These are phyloP conservation scores for Dionaea muscipula DNA, from an alignment of 179 eudicot species.

Conservation along the genomic window DNA sequence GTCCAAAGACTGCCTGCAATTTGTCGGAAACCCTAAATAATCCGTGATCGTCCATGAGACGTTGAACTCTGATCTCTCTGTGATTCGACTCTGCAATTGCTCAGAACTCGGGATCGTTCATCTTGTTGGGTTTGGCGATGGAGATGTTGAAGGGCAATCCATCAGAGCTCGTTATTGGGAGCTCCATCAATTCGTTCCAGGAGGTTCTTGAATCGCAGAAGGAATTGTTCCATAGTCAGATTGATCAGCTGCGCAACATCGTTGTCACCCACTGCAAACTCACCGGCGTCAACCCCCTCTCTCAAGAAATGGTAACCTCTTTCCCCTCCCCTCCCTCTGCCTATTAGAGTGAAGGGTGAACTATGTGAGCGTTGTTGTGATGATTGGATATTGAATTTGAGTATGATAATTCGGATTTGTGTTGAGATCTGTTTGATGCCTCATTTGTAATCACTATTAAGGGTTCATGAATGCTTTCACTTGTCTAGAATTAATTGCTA, in stretches of 20 bases:
- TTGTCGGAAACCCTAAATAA: too few relatives aligned
- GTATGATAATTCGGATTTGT: too few relatives aligned
- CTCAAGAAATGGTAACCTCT: constrained; percentile 76
- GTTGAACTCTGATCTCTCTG: too few relatives aligned
- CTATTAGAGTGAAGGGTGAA: not conserved
- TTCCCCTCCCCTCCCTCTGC: constrained; percentile 4
- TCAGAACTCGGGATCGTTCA: too few relatives aligned
- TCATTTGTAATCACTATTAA: too few relatives aligned
- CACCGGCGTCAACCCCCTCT: constrained; percentile 86
- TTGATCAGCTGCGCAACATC: constrained; percentile 51
- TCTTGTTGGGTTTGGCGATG: too few relatives aligned
- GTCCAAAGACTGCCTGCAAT: too few relatives aligned
- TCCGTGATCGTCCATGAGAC: too few relatives aligned
- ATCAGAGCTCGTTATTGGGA: constrained; percentile 28
- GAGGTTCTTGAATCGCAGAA: constrained; percentile 49
- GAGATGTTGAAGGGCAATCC: constrained; percentile 31
- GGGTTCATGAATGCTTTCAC: not conserved
- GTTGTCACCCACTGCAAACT: constrained; percentile 67
- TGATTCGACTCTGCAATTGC: too few relatives aligned
- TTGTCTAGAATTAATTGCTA: not conserved
- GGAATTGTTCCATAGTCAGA: constrained; percentile 51
- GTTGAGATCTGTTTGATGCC: too few relatives aligned
- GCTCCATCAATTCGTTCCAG: constrained; percentile 31
- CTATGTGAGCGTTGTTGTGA: too few relatives aligned
- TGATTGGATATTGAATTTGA: too few relatives aligned